A percentile compares a stretch with the other conserved stretches of the same genome.
Conservation (phyloP, 2,329 filamentous ascomycete species). For the Trichothecium sympodiale region DNA sequence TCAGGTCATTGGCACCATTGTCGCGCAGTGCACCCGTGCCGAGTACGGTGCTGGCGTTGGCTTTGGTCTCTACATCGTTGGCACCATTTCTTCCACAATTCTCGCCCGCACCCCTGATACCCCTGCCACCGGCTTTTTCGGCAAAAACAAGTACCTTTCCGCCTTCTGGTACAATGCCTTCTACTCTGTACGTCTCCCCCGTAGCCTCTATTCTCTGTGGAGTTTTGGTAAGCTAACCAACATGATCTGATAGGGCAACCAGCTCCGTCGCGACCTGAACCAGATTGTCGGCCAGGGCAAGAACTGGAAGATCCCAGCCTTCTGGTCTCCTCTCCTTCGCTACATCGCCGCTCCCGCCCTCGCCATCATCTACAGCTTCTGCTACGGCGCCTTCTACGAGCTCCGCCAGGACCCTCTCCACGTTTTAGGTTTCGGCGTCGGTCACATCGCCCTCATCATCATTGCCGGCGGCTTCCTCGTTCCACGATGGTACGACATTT, state of each 20-base stretch:
- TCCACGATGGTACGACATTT: conserved; percentile 41
- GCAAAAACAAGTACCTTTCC: conserved; percentile 19
- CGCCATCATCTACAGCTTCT: conserved; percentile 39
- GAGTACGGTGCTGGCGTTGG: conserved; percentile 33
- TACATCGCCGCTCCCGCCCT: conserved; percentile 38
- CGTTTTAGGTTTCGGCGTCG: conserved; percentile 37
- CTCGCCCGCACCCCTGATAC: conserved; percentile 24
- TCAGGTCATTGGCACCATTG: conserved; percentile 36
- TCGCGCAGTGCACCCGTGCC: conserved; percentile 34
- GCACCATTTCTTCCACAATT: conserved; percentile 18
- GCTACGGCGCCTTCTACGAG: conserved; percentile 36
- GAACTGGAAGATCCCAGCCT: conserved; percentile 43
- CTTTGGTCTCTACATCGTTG: conserved; percentile 31
- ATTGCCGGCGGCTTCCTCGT: conserved; percentile 36
- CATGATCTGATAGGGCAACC: conserved; percentile 32
- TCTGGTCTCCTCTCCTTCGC: conserved; percentile 38
- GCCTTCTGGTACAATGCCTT: conserved; percentile 39
- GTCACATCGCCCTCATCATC: conserved; percentile 32
- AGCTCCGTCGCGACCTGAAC: conserved; percentile 44
- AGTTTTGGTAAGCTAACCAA: conserved; percentile 35
- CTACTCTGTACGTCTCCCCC: conserved; percentile 33
- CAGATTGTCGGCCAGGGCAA: conserved; percentile 38
- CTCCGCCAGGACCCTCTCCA: conserved; percentile 37
- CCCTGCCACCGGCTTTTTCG: conserved; percentile 28
- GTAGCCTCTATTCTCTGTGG: too few relatives aligned